Percentiles rank a stretch among this genome's conserved stretches.
Evolutionary conservation across 768 basidiomycete genomes (phyloP).

Genomic region (Hypholoma sublateritium): DNA sequence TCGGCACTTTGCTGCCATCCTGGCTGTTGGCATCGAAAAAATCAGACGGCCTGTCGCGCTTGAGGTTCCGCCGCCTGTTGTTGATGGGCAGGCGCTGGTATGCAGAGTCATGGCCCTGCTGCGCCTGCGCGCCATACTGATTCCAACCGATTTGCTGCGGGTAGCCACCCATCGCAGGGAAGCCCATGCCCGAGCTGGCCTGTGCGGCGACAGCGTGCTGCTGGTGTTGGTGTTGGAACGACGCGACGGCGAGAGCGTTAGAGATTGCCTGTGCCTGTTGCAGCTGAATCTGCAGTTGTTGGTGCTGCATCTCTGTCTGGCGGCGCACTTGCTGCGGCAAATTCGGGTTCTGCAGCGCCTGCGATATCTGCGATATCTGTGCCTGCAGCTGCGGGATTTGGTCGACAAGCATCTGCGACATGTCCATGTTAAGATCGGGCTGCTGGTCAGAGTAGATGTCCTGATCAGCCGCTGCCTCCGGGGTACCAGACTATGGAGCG

Average conservation of each 20-base stretch:
- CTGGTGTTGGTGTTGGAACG: constrained; percentile 48
- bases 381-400: constrained; percentile 83
- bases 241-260: constrained; percentile 60
- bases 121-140: constrained; percentile 63
- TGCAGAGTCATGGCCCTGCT: constrained; percentile 74
- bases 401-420: constrained; percentile 70
- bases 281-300: constrained; percentile 77
- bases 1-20: constrained; percentile 59
- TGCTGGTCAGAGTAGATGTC: constrained; percentile 77
- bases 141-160: constrained; percentile 41
- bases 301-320: constrained; percentile 81
- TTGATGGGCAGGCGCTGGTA: constrained; percentile 85
- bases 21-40: constrained; percentile 75
- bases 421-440: constrained; percentile 61
- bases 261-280: constrained; percentile 76
- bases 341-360: constrained; percentile 77
- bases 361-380: constrained; percentile 76
- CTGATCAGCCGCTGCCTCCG: constrained; percentile 37
- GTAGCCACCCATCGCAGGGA: constrained; percentile 36
- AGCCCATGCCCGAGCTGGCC: constrained; percentile 34
- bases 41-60: constrained; percentile 82
- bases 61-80: constrained; percentile 73
- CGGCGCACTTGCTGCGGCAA: constrained; percentile 73
- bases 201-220: constrained; percentile 35
- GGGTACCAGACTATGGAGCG: constrained; percentile 14